phyloP scores from a whole-genome alignment of 2,329 filamentous ascomycete species.

The Conoideocrella luteorostrata region DNA sequence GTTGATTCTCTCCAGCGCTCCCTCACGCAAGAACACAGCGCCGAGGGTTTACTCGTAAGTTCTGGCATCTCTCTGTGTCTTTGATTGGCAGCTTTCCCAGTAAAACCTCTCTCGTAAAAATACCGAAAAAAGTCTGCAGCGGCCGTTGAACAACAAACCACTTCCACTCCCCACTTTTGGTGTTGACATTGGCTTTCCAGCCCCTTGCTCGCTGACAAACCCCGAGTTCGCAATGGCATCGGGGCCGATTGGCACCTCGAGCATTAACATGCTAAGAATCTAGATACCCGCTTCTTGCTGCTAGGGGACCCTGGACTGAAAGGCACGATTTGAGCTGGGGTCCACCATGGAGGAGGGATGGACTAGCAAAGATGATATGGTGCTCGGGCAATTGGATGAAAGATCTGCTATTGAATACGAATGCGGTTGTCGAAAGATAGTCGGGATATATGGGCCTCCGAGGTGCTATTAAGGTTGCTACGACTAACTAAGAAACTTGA shows the following conservation, averaged over 20 bases:
- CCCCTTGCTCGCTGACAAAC: conserved; percentile 2
- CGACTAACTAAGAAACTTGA: no score
- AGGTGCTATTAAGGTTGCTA: no score
- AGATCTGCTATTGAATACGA: no score
- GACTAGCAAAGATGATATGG: no score
- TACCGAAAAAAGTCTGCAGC: neutral
- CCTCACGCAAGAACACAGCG: no score
- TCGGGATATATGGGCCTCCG: no score
- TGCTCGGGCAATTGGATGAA: no score
- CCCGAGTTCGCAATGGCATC: neutral
- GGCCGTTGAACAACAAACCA: neutral
- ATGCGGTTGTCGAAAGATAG: no score
- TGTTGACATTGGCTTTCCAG: neutral
- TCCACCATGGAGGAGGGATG: conserved; percentile 1
- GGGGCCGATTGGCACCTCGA: conserved; percentile 1
- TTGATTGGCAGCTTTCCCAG: neutral
- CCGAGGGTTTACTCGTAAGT: no score
- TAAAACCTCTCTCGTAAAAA: neutral
- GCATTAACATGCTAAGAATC: neutral
- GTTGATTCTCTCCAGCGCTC: no score
- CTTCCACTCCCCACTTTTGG: neutral
- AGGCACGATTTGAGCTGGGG: neutral
- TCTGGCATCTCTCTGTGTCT: no score
- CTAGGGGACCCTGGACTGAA: neutral
- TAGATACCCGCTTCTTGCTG: no score